Evolutionary conservation across 179 eudicot genomes (phyloP).

Genomic region (Actinidia arguta): DNA sequence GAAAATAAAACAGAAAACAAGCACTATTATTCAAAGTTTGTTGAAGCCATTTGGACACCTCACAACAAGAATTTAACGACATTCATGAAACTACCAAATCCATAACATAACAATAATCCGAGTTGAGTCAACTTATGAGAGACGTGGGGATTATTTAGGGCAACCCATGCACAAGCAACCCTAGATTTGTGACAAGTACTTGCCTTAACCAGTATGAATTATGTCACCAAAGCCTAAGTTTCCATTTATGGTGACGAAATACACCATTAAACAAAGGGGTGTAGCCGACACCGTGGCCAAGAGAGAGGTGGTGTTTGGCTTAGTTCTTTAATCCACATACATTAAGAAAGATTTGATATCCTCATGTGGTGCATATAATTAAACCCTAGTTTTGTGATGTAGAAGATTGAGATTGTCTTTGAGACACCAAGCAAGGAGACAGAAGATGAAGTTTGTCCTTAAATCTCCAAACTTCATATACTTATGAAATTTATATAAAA

Average conservation of each 20-base stretch:
- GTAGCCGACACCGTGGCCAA: no score
- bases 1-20: neutral
- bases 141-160: constrained; percentile 23
- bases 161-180: constrained; percentile 8
- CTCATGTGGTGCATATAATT: neutral
- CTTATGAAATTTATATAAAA: neutral
- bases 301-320: neutral
- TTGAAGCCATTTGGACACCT: constrained; percentile 21
- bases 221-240: neutral
- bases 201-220: neutral
- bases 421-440: constrained; percentile 20
- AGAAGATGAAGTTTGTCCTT: neutral
- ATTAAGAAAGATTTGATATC: neutral
- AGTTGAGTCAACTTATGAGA: constrained; percentile 11
- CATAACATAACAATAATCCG: neutral
- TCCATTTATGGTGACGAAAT: constrained; percentile 2
- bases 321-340: neutral
- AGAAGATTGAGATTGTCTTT: neutral
- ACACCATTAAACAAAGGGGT: neutral
- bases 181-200: constrained; percentile 17
- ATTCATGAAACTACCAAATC: constrained; percentile 20
- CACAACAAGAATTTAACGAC: constrained; percentile 28
- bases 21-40: constrained; percentile 27
- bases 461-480: no score
- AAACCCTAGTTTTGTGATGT: no score